A percentile compares a stretch with the other conserved stretches of the same genome.
phyloP scores from a whole-genome alignment of 1,139 yeast genomes.

The Keqinozyma sinolaborantium region DNA sequence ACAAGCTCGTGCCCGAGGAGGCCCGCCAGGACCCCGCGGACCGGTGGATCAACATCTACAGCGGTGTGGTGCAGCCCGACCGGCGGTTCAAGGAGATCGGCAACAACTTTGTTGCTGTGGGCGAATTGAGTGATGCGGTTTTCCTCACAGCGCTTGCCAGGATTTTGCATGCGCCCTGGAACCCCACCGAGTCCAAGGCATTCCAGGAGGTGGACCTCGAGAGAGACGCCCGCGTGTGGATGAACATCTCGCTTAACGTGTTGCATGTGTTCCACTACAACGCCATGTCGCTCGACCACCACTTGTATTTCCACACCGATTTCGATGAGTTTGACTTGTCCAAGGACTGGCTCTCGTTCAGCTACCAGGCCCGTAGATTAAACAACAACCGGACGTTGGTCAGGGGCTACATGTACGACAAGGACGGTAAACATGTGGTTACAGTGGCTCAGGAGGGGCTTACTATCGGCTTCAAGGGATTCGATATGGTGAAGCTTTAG shows the following conservation, averaged over 20 bases:
- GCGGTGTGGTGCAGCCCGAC: slow-evolving; percentile 27
- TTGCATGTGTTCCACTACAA: slow-evolving; percentile 43
- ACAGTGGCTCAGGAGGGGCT: slow-evolving; percentile 45
- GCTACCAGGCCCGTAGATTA: slow-evolving; percentile 34
- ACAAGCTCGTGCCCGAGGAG: slow-evolving; percentile 34
- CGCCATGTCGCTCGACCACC: slow-evolving; percentile 49
- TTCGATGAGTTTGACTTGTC: slow-evolving; percentile 29
- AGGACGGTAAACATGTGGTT: slow-evolving; percentile 33
- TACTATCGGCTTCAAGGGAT: slow-evolving; percentile 19
- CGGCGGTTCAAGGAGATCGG: slow-evolving; percentile 26
- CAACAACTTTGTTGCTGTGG: slow-evolving; percentile 37
- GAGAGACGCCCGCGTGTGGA: slow-evolving; percentile 29
- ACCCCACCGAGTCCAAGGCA: slow-evolving; percentile 33
- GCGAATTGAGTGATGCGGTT: slow-evolving; percentile 38
- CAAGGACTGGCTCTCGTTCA: slow-evolving; percentile 38
- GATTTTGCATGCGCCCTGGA: slow-evolving; percentile 42
- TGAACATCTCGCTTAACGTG: slow-evolving; percentile 33
- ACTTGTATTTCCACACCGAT: slow-evolving; percentile 38
- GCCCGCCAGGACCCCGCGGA: slow-evolving; percentile 25
- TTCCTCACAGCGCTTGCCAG: slow-evolving; percentile 43
- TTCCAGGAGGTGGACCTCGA: slow-evolving; percentile 29
- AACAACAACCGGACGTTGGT: slow-evolving; percentile 36
- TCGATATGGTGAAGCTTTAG: slow-evolving; percentile 8
- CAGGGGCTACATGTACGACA: slow-evolving; percentile 34
- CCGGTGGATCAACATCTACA: slow-evolving; percentile 41